Conservation (phyloP, 805 yeast species). For the Teunomyces panamensis region DNA sequence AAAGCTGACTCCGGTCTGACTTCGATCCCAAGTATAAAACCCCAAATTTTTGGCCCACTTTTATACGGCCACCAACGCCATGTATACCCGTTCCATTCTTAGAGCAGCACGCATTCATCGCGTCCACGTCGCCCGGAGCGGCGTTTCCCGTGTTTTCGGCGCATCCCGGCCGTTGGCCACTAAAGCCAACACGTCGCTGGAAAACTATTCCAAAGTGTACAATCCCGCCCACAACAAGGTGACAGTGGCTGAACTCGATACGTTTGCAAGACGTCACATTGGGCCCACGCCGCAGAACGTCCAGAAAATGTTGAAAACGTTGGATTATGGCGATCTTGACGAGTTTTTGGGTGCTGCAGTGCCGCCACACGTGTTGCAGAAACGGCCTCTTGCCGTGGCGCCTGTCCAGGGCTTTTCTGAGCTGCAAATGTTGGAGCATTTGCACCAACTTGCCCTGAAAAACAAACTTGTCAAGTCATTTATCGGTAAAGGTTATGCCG, state of each 20-base stretch:
- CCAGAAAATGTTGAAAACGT: slow-evolving; percentile 56
- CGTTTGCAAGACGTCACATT: slow-evolving; percentile 86
- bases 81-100: slow-evolving; percentile 3
- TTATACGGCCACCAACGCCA: neutral
- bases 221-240: slow-evolving; percentile 31
- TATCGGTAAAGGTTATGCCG: slow-evolving; percentile 94
- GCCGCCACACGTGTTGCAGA: slow-evolving; percentile 70
- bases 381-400: slow-evolving; percentile 61
- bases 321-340: slow-evolving; percentile 67
- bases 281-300: slow-evolving; percentile 75
- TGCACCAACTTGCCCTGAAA: slow-evolving; percentile 66
- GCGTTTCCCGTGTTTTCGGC: neutral
- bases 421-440: slow-evolving; percentile 68
- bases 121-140: neutral
- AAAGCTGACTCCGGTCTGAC: neutral
- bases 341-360: slow-evolving; percentile 70
- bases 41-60: neutral
- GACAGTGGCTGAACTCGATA: slow-evolving; percentile 52
- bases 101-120: slow-evolving; percentile 7
- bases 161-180: slow-evolving; percentile 6
- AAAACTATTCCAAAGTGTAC: slow-evolving; percentile 46
- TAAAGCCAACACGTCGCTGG: slow-evolving; percentile 55
- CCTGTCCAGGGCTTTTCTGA: slow-evolving; percentile 81
- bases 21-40: neutral
- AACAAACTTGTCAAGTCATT: slow-evolving; percentile 72